phyloP scores from a whole-genome alignment of 2,329 filamentous ascomycete species.

The Exophiala sp. region DNA sequence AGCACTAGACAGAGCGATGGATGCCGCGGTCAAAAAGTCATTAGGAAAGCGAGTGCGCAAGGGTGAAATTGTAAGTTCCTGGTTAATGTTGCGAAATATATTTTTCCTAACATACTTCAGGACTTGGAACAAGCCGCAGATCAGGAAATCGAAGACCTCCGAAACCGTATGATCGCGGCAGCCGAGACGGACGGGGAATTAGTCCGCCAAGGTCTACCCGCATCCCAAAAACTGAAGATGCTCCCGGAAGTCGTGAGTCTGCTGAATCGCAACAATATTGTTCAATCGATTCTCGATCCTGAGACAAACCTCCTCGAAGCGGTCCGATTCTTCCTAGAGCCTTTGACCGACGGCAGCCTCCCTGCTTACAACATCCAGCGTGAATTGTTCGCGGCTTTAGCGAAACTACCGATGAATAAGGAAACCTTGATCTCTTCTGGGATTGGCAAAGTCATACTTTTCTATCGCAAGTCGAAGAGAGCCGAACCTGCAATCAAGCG shows the following conservation, averaged over 20 bases:
- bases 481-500: constrained; percentile 85
- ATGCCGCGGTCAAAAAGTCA: constrained; percentile 78
- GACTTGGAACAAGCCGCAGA: constrained; percentile 90
- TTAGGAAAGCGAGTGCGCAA: constrained; percentile 67
- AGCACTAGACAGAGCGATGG: constrained; percentile 79
- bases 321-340: constrained; percentile 95
- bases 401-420: constrained; percentile 79
- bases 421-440: constrained; percentile 84
- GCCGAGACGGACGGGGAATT: constrained; percentile 80
- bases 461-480: constrained; percentile 93
- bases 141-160: constrained; percentile 80
- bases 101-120: constrained; percentile 41
- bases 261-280: constrained; percentile 75
- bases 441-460: constrained; percentile 91
- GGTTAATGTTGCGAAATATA: not conserved
- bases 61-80: constrained; percentile 69
- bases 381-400: constrained; percentile 77
- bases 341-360: constrained; percentile 84
- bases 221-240: constrained; percentile 87
- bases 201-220: constrained; percentile 71
- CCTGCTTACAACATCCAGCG: constrained; percentile 97
- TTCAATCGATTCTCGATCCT: constrained; percentile 81
- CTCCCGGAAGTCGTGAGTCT: constrained; percentile 79
- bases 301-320: constrained; percentile 93
- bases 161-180: constrained; percentile 82